Evolutionary conservation across 1,284 basidiomycete genomes (phyloP).

Genomic region (Entoloma clypeatum): DNA sequence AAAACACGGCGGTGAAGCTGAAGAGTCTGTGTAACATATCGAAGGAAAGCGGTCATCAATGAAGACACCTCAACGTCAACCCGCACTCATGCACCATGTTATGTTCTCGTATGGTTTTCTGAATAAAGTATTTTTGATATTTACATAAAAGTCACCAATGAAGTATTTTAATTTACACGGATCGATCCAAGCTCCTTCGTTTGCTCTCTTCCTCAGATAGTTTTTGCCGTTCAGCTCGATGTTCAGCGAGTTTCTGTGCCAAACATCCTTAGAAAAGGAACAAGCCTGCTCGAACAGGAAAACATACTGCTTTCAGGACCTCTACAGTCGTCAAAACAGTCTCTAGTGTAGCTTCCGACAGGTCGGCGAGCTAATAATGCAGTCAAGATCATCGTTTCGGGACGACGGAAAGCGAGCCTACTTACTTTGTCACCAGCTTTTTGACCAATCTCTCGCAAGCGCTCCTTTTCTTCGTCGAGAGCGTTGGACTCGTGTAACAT

Average conservation of each 20-base stretch:
- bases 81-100: no score
- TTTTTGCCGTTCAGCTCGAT: constrained; percentile 50
- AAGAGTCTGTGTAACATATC: no score
- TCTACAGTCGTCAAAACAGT: constrained; percentile 53
- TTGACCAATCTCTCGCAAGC: constrained; percentile 41
- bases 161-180: constrained; percentile 30
- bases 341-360: constrained; percentile 70
- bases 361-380: constrained; percentile 48
- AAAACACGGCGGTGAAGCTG: constrained; percentile 10
- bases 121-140: no score
- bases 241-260: constrained; percentile 57
- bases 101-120: no score
- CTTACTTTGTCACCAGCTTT: constrained; percentile 56
- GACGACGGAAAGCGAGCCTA: constrained; percentile 8
- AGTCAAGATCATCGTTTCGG: constrained; percentile 5
- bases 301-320: constrained; percentile 54
- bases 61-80: no score
- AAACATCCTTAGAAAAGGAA: constrained; percentile 4
- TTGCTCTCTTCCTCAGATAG: constrained; percentile 34
- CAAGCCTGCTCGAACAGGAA: not conserved
- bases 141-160: no score
- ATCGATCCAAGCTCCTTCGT: constrained; percentile 14
- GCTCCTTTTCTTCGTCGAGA: constrained; percentile 42
- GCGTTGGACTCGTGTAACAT: constrained; percentile 30
- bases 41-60: no score